Percentiles rank a stretch among this genome's conserved stretches.
phyloP scores from a whole-genome alignment of 805 yeast genomes.

The Schizosaccharomyces octosporus region DNA sequence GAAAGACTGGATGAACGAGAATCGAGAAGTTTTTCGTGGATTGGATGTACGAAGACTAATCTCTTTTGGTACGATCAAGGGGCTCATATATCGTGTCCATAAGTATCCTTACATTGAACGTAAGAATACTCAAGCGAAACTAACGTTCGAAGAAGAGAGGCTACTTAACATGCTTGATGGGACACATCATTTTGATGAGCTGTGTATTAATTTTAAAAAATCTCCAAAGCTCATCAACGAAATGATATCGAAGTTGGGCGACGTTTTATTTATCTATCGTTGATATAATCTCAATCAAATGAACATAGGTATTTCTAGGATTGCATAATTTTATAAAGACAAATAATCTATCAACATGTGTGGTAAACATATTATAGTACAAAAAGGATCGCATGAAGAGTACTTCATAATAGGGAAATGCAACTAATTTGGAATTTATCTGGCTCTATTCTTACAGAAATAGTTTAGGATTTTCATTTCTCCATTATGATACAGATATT shows the following conservation, averaged over 20 bases:
- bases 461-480: too few species aligned
- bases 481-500: too few species aligned
- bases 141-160: neutral
- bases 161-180: neutral
- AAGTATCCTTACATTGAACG: constrained; percentile 36
- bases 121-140: neutral
- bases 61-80: constrained; percentile 64
- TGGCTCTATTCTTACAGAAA: too few species aligned
- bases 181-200: neutral
- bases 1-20: constrained; percentile 58
- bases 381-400: too few species aligned
- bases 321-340: too few species aligned
- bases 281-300: neutral
- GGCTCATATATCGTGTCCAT: constrained; percentile 57
- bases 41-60: constrained; percentile 69
- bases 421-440: too few species aligned
- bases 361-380: too few species aligned
- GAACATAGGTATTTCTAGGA: too few species aligned
- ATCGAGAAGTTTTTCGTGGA: constrained; percentile 28
- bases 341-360: too few species aligned
- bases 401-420: too few species aligned
- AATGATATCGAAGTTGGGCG: neutral
- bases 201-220: neutral
- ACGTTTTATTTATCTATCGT: neutral
- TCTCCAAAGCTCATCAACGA: neutral